A percentile compares a stretch with the other conserved stretches of the same genome.
Conservation (phyloP, 2,329 filamentous ascomycete genomes). For the Fusarium beomiforme region DNA sequence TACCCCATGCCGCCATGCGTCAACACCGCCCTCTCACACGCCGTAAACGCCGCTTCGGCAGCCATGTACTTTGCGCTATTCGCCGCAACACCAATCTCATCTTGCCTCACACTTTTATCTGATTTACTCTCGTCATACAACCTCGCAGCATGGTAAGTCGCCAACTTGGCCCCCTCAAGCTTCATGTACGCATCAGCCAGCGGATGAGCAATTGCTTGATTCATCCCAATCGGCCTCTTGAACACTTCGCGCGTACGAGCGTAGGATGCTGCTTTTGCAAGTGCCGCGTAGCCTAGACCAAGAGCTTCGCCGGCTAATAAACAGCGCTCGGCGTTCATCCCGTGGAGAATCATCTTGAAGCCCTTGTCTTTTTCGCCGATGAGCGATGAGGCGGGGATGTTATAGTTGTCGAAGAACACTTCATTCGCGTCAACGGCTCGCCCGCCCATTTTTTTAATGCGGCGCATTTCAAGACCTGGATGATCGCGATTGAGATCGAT, state of each 20-base stretch:
- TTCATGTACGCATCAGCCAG: slow-evolving; percentile 73
- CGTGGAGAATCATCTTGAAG: slow-evolving; percentile 81
- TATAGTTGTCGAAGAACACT: slow-evolving; percentile 86
- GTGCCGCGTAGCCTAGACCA: slow-evolving; percentile 79
- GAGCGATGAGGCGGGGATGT: slow-evolving; percentile 69
- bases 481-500: slow-evolving; percentile 74
- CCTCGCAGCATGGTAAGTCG: slow-evolving; percentile 71
- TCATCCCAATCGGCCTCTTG: slow-evolving; percentile 70
- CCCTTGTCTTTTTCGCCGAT: slow-evolving; percentile 80
- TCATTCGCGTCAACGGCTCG: slow-evolving; percentile 86
- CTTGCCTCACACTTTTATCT: slow-evolving; percentile 59
- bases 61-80: slow-evolving; percentile 79
- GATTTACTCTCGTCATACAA: slow-evolving; percentile 67
- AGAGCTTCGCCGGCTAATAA: slow-evolving; percentile 82
- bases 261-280: slow-evolving; percentile 70
- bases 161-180: slow-evolving; percentile 72
- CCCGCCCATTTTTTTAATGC: slow-evolving; percentile 87
- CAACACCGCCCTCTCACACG: slow-evolving; percentile 69
- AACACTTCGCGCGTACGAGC: slow-evolving; percentile 74
- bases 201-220: slow-evolving; percentile 73
- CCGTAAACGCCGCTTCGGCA: slow-evolving; percentile 70
- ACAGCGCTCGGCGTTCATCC: slow-evolving; percentile 83
- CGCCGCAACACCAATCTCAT: slow-evolving; percentile 70
- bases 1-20: slow-evolving; percentile 73
- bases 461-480: slow-evolving; percentile 71